Conservation (phyloP, 768 basidiomycete species). For the Serendipita sp. region DNA sequence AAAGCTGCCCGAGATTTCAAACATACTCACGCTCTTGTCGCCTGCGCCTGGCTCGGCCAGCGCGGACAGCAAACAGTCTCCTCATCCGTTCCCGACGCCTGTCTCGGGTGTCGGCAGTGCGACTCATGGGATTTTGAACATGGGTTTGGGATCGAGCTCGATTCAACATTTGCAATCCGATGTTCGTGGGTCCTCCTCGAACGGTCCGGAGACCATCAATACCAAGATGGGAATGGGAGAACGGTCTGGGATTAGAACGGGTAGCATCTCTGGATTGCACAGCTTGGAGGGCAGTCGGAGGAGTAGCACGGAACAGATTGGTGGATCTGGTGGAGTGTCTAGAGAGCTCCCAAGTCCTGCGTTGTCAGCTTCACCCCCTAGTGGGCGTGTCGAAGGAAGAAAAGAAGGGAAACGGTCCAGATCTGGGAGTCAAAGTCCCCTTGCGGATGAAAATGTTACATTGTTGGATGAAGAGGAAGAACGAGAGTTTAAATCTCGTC, state of each 20-base stretch:
- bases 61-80: background rate
- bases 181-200: background rate
- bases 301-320: too few relatives aligned
- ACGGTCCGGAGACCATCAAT: too few relatives aligned
- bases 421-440: background rate
- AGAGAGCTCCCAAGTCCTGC: too few relatives aligned
- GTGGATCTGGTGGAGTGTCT: too few relatives aligned
- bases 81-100: constrained; percentile 2
- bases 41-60: background rate
- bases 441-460: background rate
- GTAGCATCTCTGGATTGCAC: too few relatives aligned
- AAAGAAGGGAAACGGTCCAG: background rate
- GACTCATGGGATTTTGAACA: background rate
- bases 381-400: background rate
- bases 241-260: too few relatives aligned
- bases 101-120: background rate
- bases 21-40: constrained; percentile 3
- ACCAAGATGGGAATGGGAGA: too few relatives aligned
- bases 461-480: background rate
- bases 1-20: constrained; percentile 2
- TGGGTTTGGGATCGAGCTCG: background rate
- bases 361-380: too few relatives aligned
- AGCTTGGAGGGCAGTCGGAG: too few relatives aligned
- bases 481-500: background rate
- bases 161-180: constrained; percentile 1